Conservation (phyloP, 2,329 filamentous ascomycete species). For the Talaromyces sp. region DNA sequence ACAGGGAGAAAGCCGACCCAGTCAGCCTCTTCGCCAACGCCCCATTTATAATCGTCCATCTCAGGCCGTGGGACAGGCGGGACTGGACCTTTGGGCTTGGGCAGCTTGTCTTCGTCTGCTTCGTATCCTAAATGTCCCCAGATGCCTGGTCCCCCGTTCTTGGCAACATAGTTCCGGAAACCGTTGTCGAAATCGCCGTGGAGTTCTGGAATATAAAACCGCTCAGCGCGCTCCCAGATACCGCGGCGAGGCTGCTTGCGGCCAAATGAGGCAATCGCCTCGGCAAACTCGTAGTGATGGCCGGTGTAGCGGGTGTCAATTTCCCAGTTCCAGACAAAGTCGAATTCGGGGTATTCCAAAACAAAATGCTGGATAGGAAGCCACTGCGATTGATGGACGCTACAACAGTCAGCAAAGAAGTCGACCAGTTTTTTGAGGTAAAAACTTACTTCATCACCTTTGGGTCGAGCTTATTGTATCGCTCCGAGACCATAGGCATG, state of each 20-base stretch:
- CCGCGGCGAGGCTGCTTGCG: conserved; percentile 54
- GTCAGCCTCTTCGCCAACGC: conserved; percentile 82
- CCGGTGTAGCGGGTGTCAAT: conserved; percentile 64
- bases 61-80: conserved; percentile 56
- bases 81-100: conserved; percentile 56
- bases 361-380: conserved; percentile 60
- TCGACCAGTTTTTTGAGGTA: not conserved
- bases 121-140: conserved; percentile 63
- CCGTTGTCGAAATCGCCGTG: conserved; percentile 45
- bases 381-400: conserved; percentile 14
- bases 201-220: conserved; percentile 51
- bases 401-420: conserved; percentile 2
- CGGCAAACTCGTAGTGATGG: conserved; percentile 66
- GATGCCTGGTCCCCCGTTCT: conserved; percentile 48
- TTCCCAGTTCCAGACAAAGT: conserved; percentile 67
- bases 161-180: conserved; percentile 7
- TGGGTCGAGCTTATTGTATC: conserved; percentile 14
- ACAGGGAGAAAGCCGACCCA: conserved; percentile 87
- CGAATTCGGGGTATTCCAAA: conserved; percentile 59
- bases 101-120: conserved; percentile 33
- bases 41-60: conserved; percentile 69
- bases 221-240: conserved; percentile 55
- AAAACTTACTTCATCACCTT: conserved; percentile 10
- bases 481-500: conserved; percentile 14
- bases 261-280: conserved; percentile 56